phyloP scores from a whole-genome alignment of 208 protist genomes.

The Zelonia costaricensis region DNA sequence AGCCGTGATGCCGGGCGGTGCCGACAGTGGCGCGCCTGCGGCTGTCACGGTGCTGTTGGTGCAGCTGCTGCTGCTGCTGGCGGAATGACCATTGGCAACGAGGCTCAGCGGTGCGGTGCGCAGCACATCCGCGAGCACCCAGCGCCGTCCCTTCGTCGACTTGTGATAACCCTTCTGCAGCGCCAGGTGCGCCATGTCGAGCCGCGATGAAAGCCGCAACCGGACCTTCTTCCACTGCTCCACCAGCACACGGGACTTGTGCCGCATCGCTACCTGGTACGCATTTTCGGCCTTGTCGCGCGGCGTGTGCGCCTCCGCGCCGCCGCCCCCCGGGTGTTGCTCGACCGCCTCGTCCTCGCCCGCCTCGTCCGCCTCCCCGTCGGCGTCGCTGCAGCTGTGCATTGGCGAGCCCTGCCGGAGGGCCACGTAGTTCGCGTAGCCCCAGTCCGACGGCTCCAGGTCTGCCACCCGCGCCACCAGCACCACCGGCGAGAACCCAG shows the following conservation, averaged over 20 bases:
- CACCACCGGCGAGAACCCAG: slow-evolving; percentile 4
- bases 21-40: too few relatives aligned
- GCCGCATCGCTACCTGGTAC: not conserved
- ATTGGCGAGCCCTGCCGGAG: too few relatives aligned
- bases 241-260: not conserved
- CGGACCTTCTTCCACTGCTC: not conserved
- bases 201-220: slow-evolving; percentile 3
- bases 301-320: too few relatives aligned
- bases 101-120: not conserved
- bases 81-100: too few relatives aligned
- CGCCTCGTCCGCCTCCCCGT: too few relatives aligned
- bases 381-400: too few relatives aligned
- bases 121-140: slow-evolving; percentile 26
- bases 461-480: slow-evolving; percentile 4
- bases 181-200: slow-evolving; percentile 23
- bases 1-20: too few relatives aligned
- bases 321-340: too few relatives aligned
- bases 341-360: too few relatives aligned
- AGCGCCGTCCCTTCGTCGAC: slow-evolving; percentile 3
- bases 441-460: not conserved
- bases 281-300: too few relatives aligned
- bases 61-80: too few relatives aligned
- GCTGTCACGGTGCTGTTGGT: too few relatives aligned
- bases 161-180: slow-evolving; percentile 22
- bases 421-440: not conserved